These are phyloP conservation scores for Piper betle DNA, from an alignment of 164 flowering plant genomes.

Conservation along the genomic window DNA sequence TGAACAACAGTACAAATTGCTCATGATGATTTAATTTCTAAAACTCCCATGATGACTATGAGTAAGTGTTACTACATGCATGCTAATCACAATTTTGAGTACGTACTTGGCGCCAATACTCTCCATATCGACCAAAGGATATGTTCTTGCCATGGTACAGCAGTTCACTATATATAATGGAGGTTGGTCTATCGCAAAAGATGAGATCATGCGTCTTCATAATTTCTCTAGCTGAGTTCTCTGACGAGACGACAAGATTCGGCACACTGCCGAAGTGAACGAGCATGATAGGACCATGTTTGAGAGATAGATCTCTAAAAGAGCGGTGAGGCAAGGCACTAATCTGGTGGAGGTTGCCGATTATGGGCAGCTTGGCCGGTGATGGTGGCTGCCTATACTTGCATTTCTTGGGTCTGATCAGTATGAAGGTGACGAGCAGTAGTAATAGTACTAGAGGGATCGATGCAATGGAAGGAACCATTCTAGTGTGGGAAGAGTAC, in stretches of 20 bases:
- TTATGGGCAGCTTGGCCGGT: too few relatives aligned
- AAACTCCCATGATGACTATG: too few relatives aligned
- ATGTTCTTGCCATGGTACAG: constrained; percentile 1
- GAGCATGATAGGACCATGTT: constrained; percentile 5
- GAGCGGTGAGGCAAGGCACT: constrained; percentile 4
- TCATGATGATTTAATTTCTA: too few relatives aligned
- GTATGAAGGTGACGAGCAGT: too few relatives aligned
- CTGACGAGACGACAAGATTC: constrained; percentile 5
- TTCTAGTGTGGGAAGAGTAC: too few relatives aligned
- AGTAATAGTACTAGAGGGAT: too few relatives aligned
- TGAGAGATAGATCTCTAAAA: not conserved
- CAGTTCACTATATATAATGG: not conserved
- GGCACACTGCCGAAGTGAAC: not conserved
- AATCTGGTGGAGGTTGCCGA: not conserved
- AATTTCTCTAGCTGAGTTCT: constrained; percentile 1
- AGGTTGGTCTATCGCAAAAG: constrained; percentile 1
- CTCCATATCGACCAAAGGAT: constrained; percentile 4
- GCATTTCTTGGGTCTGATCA: too few relatives aligned
- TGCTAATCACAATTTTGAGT: too few relatives aligned
- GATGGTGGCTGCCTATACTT: too few relatives aligned
- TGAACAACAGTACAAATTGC: too few relatives aligned
- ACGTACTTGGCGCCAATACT: not conserved
- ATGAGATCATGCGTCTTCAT: constrained; percentile 4
- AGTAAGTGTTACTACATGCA: too few relatives aligned
- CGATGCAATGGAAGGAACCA: too few relatives aligned